Evolutionary conservation across 768 basidiomycete genomes (phyloP).

Genomic region (Pholiota microspora): DNA sequence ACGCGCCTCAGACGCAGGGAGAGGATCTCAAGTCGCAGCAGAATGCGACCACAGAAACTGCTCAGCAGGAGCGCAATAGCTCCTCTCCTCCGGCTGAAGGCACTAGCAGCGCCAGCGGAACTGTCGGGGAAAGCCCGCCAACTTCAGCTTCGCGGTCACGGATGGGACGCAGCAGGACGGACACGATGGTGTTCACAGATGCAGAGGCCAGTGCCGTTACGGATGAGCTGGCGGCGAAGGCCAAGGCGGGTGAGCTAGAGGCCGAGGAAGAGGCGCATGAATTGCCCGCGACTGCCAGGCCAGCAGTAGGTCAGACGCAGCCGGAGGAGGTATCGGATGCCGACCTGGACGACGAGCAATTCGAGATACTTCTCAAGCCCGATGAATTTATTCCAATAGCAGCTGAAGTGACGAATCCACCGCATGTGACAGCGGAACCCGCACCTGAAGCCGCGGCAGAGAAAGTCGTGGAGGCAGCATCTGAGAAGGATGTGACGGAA

Average conservation of each 20-base stretch:
- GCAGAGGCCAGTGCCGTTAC: conserved; percentile 26
- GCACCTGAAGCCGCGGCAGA: background rate
- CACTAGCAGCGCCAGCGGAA: conserved; percentile 5
- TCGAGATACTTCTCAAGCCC: conserved; percentile 17
- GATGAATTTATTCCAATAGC: conserved; percentile 10
- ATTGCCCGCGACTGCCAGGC: conserved; percentile 13
- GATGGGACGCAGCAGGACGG: conserved; percentile 58
- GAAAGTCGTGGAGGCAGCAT: background rate
- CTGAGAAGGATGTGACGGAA: background rate
- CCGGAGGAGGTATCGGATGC: conserved; percentile 12
- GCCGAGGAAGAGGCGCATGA: conserved; percentile 13
- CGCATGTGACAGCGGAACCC: background rate
- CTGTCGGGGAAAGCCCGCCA: conserved; percentile 16
- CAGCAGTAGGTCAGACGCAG: conserved; percentile 4
- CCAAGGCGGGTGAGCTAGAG: conserved; percentile 18
- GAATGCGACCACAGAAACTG: background rate
- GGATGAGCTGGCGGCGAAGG: conserved; percentile 30
- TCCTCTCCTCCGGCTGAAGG: conserved; percentile 1
- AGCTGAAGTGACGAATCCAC: background rate
- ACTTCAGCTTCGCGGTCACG: conserved; percentile 35
- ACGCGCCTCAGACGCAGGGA: conserved; percentile 8
- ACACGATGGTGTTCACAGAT: conserved; percentile 71
- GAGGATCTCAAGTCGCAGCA: conserved; percentile 3
- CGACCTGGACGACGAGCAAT: conserved; percentile 7
- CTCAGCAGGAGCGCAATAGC: background rate